Evolutionary conservation across 495 filamentous ascomycete genomes (phyloP), one percentile per base, ranked within the genome.

Genomic region (Poronia punctata): DNA sequence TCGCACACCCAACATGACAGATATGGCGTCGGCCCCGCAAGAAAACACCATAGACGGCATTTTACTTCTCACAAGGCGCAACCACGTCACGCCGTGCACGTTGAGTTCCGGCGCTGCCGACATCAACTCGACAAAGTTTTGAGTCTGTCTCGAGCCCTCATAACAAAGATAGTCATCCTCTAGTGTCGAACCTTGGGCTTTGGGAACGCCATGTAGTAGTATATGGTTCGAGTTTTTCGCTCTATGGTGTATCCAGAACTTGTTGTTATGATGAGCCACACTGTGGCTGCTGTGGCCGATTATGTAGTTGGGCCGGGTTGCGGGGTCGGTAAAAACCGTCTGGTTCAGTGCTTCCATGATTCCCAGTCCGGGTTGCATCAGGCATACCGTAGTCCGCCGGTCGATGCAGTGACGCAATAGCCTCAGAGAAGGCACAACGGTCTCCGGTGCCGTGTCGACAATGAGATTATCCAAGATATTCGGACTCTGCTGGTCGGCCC

Each of bases 331-430:
- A 52, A 94, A 98, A 9, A 90, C 50, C 2, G 63, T 40, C 7
- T 71, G 49, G 46, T 85, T 84, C 14, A 95, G 62, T 24, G 73
- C 68, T n/a, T 95, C 86, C 19, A 88, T 62, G 3, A 82, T 58
- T 2, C 89, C 90, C 66, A 97, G 75, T 4, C 87, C 88, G 33
- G 90, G 85, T 37, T 93, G 84, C 4, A 94, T 52, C 16, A 98
- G 76, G 26, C 83, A 71, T 21, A 98, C 72, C 0, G 88, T 89
- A 3, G 87, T 87, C 10, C 75, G 64, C 3, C 68, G 62, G 22
- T 76, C 76, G n/a, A 98, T 65, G 7, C 87, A 74, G 45, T 85
- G 70, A 5, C 58, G 59, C 28, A 96, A 67, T 1, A 58, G 45
- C 18, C 56, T 41, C 12, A 97, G 52, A 2, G 80, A 79, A 2